phyloP scores from a whole-genome alignment of 1,284 basidiomycete genomes.

The Puccinia polysora region DNA sequence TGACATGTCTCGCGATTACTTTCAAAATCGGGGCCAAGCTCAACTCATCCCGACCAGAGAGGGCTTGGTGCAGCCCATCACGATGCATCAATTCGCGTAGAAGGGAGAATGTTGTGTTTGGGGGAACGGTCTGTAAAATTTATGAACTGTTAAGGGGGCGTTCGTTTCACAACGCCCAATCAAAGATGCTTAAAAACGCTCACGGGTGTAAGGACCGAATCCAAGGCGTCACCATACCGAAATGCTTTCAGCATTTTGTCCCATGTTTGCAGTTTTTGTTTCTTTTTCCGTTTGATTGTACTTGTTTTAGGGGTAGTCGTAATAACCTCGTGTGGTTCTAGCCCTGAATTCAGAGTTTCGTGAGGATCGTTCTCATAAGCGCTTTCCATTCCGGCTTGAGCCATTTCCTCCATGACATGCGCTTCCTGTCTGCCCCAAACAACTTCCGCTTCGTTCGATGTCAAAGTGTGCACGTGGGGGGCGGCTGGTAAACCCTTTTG shows the following conservation, averaged over 20 bases:
- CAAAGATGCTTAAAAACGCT: slow-evolving; percentile 43
- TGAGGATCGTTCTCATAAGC: slow-evolving; percentile 43
- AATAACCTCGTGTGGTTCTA: slow-evolving; percentile 18
- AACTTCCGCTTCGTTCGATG: slow-evolving; percentile 46
- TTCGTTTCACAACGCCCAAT: background rate
- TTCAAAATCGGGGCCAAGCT: slow-evolving; percentile 83
- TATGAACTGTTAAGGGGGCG: no score
- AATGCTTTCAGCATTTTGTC: slow-evolving; percentile 85
- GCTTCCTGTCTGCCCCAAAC: slow-evolving; percentile 45
- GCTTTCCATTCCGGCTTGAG: slow-evolving; percentile 46
- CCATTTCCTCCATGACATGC: slow-evolving; percentile 46
- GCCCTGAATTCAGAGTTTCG: slow-evolving; percentile 26
- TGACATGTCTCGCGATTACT: slow-evolving; percentile 76
- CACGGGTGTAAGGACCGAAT: slow-evolving; percentile 79
- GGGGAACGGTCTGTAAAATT: slow-evolving; percentile 64
- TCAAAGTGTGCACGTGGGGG: slow-evolving; percentile 45
- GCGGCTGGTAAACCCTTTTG: slow-evolving; percentile 15
- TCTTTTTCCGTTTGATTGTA: slow-evolving; percentile 61
- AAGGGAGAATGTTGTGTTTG: slow-evolving; percentile 80
- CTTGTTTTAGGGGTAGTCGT: slow-evolving; percentile 28
- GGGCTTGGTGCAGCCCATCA: slow-evolving; percentile 78
- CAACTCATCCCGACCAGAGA: slow-evolving; percentile 87
- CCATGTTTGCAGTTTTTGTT: slow-evolving; percentile 74
- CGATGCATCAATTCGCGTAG: slow-evolving; percentile 89
- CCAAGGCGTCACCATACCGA: slow-evolving; percentile 89